Conservation (phyloP, 208 protist species). For the Acanthamoeba royreba region DNA sequence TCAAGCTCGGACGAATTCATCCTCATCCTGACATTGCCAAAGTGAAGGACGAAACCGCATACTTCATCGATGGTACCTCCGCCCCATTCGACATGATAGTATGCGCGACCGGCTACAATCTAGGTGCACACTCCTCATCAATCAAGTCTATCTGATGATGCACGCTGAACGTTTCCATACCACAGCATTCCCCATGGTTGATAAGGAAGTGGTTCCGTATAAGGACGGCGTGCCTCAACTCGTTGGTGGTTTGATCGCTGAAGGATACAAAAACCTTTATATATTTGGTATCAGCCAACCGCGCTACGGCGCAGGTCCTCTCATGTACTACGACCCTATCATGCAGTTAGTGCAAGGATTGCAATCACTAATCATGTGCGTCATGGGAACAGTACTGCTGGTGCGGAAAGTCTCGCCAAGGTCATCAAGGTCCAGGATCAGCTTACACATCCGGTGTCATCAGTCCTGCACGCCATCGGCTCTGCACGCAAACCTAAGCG, state of each 20-base stretch:
- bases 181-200: not conserved
- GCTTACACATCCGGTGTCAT: not conserved
- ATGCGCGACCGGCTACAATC: conserved; percentile 46
- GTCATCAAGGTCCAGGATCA: not conserved
- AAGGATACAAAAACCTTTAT: conserved; percentile 20
- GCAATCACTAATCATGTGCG: not conserved
- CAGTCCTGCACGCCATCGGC: not conserved
- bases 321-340: not conserved
- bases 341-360: not conserved
- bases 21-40: conserved; percentile 19
- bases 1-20: conserved; percentile 42
- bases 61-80: conserved; percentile 28
- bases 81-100: conserved; percentile 40
- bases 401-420: not conserved
- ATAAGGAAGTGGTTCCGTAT: not conserved
- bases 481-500: not conserved
- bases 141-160: too few relatives aligned
- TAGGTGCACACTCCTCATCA: not conserved
- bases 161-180: too few relatives aligned
- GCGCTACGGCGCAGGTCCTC: conserved; percentile 4
- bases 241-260: not conserved
- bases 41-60: not conserved
- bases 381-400: not conserved
- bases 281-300: not conserved
- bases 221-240: conserved; percentile 3